These are phyloP conservation scores for Stagonosporopsis vannaccii DNA, from an alignment of 2,329 filamentous ascomycete species.

Conservation along the genomic window DNA sequence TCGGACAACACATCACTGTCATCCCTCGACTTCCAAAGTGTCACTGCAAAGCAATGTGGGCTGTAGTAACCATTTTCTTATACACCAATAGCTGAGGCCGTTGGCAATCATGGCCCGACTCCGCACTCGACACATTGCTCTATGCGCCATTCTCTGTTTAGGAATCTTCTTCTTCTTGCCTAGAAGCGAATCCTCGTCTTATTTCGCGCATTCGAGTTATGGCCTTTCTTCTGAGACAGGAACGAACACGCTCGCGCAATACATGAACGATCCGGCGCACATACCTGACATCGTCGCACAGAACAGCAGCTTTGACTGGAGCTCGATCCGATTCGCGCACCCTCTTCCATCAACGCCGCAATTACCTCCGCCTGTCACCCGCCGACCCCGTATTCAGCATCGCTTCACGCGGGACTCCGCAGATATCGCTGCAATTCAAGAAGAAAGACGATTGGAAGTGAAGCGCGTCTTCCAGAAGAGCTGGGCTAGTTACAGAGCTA, in stretches of 20 bases:
- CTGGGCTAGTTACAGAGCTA: conserved; percentile 67
- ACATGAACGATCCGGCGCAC: conserved; percentile 41
- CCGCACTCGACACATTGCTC: conserved; percentile 36
- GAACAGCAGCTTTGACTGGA: conserved; percentile 44
- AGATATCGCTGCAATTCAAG: conserved; percentile 31
- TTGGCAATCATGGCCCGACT: conserved; percentile 35
- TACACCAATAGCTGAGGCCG: conserved; percentile 15
- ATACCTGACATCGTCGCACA: conserved; percentile 33
- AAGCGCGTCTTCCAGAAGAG: conserved; percentile 42
- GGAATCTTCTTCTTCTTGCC: conserved; percentile 40
- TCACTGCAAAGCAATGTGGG: conserved; percentile 18
- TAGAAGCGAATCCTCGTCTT: conserved; percentile 19
- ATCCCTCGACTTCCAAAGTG: conserved; percentile 1
- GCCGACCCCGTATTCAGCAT: conserved; percentile 47
- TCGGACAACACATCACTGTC: conserved; percentile 1
- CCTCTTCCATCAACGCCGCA: conserved; percentile 37
- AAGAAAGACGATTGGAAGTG: conserved; percentile 35
- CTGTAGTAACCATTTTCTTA: conserved; percentile 1
- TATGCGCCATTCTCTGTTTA: conserved; percentile 36
- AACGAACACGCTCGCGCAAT: conserved; percentile 34
- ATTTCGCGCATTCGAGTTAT: conserved; percentile 6
- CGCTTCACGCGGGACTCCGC: conserved; percentile 30
- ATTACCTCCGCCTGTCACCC: conserved; percentile 35
- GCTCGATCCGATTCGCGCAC: conserved; percentile 36
- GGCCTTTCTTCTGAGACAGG: conserved; percentile 22